Evolutionary conservation across 1,139 yeast species (phyloP), one percentile per base, ranked within the genome.

Genomic region (Pichia sp.): DNA sequence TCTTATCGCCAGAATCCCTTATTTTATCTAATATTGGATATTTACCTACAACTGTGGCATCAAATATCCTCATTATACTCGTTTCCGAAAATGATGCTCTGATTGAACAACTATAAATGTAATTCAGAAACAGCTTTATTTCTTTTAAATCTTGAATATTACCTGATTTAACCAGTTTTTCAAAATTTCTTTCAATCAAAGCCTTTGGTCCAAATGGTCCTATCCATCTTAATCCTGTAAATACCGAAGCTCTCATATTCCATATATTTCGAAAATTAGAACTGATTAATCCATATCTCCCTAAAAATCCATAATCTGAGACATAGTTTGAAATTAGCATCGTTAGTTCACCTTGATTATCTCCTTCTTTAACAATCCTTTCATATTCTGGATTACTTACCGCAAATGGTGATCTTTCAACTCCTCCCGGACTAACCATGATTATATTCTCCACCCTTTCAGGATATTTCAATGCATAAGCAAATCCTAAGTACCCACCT

Each of bases 371-470:
- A 1, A 28, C 16, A 4, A 60, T 16, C 31, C 51, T 29, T 18
- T 45, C 19, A 38, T 63, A 60, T 16, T 52, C 53, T 1, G 71
- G 73, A 54, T 81, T 79, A 31, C 79, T 75, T 3, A 84, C 69
- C 0, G 90, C 83, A 62, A 76, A 82, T 1, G 84, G 79, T 52
- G 81, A 81, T 50, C 88, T 73, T 60, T 88, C 96, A 28, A 93
- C 87, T 0, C 97, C 98, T 0, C 91, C 95, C 0, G 99, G 99
- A 1, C 96, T 87, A 3, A 88, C 82, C 41, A 93, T 73, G 36
- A 89, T 76, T 55, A 93, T 72, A 57, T 81, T 80, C 29, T 79
- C 72, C n/a, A 93, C 76, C 3, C 76, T 73, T 1, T 77, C 72
- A 0, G 96, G 95, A 65, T 88, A 84, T 60, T 83, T 83, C 61